Evolutionary conservation across 305 asterid species (phyloP).

Genomic region (Rubia balearica): DNA sequence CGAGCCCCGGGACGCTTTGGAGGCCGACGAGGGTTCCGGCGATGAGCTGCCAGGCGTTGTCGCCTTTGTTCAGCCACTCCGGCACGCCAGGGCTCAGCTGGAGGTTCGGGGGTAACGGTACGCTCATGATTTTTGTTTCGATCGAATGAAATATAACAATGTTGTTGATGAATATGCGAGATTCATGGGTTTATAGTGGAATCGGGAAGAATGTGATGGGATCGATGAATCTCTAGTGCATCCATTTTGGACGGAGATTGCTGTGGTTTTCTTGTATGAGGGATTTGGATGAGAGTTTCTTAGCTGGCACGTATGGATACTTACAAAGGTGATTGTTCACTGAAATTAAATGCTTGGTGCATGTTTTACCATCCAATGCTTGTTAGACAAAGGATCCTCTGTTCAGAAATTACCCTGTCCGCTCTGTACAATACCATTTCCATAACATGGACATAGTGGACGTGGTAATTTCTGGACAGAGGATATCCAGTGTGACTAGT

Average conservation of each 20-base stretch:
- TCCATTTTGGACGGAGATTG: background rate
- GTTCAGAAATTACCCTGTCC: background rate
- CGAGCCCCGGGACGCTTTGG: conserved; percentile 60
- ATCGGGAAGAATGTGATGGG: background rate
- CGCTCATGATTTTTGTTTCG: conserved; percentile 1
- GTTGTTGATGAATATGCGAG: background rate
- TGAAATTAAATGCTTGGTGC: background rate
- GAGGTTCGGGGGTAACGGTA: conserved; percentile 36
- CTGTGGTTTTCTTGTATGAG: background rate
- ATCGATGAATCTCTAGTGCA: background rate
- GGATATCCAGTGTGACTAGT: no score
- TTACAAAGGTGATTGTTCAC: conserved; percentile 5
- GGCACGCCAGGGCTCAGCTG: conserved; percentile 35
- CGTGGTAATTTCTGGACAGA: background rate
- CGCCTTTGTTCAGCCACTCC: conserved; percentile 60
- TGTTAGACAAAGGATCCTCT: background rate
- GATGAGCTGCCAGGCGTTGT: conserved; percentile 70
- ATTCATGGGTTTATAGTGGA: background rate
- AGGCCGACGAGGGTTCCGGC: conserved; percentile 69
- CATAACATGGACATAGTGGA: background rate
- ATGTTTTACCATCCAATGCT: background rate
- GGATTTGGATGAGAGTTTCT: background rate
- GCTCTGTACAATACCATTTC: no score
- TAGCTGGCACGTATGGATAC: background rate
- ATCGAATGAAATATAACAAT: background rate